Base-by-base conservation (phyloP, 768 basidiomycete species). In the Trichaptum fuscoviolaceum region DNA sequence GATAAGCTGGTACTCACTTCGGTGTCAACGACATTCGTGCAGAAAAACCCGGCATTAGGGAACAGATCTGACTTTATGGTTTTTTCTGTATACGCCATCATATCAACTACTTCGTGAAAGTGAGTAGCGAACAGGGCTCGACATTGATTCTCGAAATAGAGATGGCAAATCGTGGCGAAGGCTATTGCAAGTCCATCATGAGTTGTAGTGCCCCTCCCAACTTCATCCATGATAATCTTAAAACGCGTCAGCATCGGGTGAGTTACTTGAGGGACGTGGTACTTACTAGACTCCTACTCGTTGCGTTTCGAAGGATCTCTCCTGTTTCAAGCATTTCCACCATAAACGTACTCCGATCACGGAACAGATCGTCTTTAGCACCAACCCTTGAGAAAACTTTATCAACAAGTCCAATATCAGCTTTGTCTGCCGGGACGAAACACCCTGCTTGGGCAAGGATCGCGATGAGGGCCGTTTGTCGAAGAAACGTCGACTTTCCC, bases 161-260 rank as follows among this genome's bases (percentile, higher is more conserved):
- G 83, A 75, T 98, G 89, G 71, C 96, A 89, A 35, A 96, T 82
- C 2, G 93, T 88, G 7, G 93, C 92, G 72, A 94, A 98, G 20
- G 97, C 96, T 63, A 99, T 93, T 0, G 96, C 94, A 17, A 98
- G 76, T 10, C 96, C 96, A 72, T 97, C 96, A 67, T 87, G 87
- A 8, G 95, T 87, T 0, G 95, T 95, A 6, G 96, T 99, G 35
- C 96, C 96, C 70, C 96, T 81, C 7, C 96, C 96, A n/a, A 99
- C 95, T 80, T 99, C 96, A 74, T 99, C 96, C 93, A 99, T 96
- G 69, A 99, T 96, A n/a, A 99, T 91, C 93, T 95, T 70, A 25
- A 58, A 27, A 35, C 27, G 10, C 42, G 66, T 64, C 5, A 64
- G 71, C 36, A 58, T 58, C 42, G 42, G 9, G 35, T 35, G 24